Base-by-base conservation (phyloP, 2,329 filamentous ascomycete genomes). In the Blastomyces parvus region DNA sequence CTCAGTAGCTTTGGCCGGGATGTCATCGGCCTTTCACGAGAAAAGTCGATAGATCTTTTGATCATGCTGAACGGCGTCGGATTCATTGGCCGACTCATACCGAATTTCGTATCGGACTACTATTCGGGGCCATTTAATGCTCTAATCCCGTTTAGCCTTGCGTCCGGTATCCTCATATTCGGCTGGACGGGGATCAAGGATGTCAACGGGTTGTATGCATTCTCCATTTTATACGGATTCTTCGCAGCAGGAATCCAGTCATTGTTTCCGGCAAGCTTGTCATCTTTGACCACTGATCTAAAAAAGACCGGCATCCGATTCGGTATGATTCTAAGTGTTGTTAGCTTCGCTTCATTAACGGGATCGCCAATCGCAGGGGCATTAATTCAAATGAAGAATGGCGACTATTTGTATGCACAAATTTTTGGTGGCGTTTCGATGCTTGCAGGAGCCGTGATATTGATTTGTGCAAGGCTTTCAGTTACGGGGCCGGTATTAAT, bases 21-120 rank as follows among this genome's bases (percentile, higher is more conserved):
- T 30, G 67, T 76, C 55, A 72, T 81, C 50, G 74, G 75, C 2
- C 69, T 80, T 2, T 73, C 75, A 0, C 74, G 79, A 61, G 69
- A 73, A 0, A 74, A 76, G 60, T 80, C 84, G 4, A 80, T 88
- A 59, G 82, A 86, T 68, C 72, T 89, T 8, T 76, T 90, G 14
- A 78, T 89, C 33, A 76, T 89, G 3, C 77, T 88, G 69, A 90
- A 89, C 73, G 85, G 83, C 25, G 78, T 85, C 13, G 85, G 86
- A 1, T 63, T 84, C 17, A 63, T 83, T 2, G 85, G 85, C 11
- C 82, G 87, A 0, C 64, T 88, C 13, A 66, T 84, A 0, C 85
- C 85, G 0, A 85, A 82, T 70, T 76, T 80, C 66, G 67, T 86
- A 1, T 85, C 86, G 2, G 86, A 89, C 69, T 73, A 73, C 40